Evolutionary conservation across 129 eudicot species (phyloP).

Genomic region (Pseudognaphalium luteoalbum): DNA sequence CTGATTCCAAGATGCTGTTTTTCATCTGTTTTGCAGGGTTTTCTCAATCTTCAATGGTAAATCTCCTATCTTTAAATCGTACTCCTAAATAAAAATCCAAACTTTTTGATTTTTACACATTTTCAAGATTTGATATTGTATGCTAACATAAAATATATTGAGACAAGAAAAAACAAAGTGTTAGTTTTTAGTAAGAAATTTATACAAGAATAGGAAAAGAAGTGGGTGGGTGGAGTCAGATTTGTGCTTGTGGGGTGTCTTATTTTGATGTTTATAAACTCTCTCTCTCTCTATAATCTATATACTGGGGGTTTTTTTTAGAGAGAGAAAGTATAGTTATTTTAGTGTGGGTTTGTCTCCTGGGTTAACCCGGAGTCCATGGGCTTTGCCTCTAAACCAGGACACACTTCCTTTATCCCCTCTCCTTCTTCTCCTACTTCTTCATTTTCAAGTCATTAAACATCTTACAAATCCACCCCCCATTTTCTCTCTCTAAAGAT

Average conservation of each 20-base stretch:
- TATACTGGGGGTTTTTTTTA: slow-evolving; percentile 36
- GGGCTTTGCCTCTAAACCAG: slow-evolving; percentile 95
- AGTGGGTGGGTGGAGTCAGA: slow-evolving; percentile 49
- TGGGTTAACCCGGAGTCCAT: slow-evolving; percentile 74
- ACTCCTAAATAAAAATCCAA: neutral
- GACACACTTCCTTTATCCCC: slow-evolving; percentile 57
- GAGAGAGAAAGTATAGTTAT: slow-evolving; percentile 38
- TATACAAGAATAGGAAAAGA: slow-evolving; percentile 26
- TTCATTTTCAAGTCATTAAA: slow-evolving; percentile 32
- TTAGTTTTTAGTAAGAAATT: slow-evolving; percentile 22
- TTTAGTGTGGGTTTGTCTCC: slow-evolving; percentile 85
- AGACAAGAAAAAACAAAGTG: slow-evolving; percentile 41
- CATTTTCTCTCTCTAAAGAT: slow-evolving; percentile 47
- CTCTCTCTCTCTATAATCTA: slow-evolving; percentile 16
- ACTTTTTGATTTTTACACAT: slow-evolving; percentile 20
- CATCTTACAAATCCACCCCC: slow-evolving; percentile 19
- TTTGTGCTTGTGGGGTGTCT: slow-evolving; percentile 50
- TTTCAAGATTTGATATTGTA: neutral
- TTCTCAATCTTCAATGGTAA: slow-evolving; percentile 45
- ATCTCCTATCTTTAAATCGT: neutral
- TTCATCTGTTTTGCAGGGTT: slow-evolving; percentile 31
- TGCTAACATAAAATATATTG: slow-evolving; percentile 5
- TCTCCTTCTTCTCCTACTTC: slow-evolving; percentile 29
- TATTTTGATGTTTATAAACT: slow-evolving; percentile 1
- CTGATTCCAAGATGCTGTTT: slow-evolving; percentile 95